These are phyloP conservation scores for Salix brachista DNA, from an alignment of 345 rosid species.

Conservation along the genomic window DNA sequence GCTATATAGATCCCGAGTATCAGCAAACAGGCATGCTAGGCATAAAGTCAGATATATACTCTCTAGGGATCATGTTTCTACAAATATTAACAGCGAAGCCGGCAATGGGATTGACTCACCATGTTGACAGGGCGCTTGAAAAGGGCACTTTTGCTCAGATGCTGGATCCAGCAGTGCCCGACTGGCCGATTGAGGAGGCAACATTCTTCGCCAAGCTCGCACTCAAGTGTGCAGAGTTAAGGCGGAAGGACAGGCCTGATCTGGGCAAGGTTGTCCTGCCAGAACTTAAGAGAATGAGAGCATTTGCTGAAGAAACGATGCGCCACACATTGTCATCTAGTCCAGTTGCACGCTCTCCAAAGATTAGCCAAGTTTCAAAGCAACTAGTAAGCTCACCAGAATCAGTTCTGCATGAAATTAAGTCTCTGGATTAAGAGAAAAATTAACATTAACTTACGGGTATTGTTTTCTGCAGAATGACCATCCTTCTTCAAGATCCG, in stretches of 20 bases:
- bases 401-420: not conserved
- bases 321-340: not conserved
- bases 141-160: conserved; percentile 49
- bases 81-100: conserved; percentile 70
- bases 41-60: conserved; percentile 73
- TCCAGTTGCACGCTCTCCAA: not conserved
- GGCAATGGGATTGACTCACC: conserved; percentile 79
- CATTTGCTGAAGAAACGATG: conserved; percentile 51
- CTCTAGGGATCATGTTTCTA: conserved; percentile 72
- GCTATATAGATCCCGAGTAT: conserved; percentile 91
- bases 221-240: conserved; percentile 64
- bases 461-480: not conserved
- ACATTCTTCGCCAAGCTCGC: conserved; percentile 53
- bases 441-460: not conserved
- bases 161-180: conserved; percentile 60
- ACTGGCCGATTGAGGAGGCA: conserved; percentile 85
- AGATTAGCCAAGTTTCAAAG: not conserved
- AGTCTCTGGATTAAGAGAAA: no score
- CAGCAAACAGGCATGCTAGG: conserved; percentile 93
- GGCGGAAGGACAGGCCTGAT: conserved; percentile 81
- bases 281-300: conserved; percentile 59
- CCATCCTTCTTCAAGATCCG: not conserved
- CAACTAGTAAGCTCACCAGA: not conserved
- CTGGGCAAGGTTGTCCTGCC: conserved; percentile 66
- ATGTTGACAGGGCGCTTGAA: conserved; percentile 54